These are phyloP conservation scores for Fusarium albidum DNA, from an alignment of 2,329 filamentous ascomycete species.

Conservation along the genomic window DNA sequence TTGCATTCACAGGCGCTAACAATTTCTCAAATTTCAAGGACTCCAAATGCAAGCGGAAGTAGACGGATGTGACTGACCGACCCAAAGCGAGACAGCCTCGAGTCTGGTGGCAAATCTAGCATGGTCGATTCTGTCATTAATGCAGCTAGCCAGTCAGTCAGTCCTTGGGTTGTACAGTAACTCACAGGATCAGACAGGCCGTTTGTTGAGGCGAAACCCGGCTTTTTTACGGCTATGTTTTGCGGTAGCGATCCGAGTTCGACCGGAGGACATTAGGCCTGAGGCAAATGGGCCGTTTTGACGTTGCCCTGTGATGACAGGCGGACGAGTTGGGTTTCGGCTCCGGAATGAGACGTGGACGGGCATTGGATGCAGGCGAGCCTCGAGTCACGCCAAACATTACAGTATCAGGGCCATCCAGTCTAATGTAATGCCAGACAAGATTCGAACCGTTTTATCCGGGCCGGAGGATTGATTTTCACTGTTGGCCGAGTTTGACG, in stretches of 20 bases:
- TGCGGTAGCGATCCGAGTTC: not conserved
- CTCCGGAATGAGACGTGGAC: constrained; percentile 7
- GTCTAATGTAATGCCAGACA: not conserved
- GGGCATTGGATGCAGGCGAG: constrained; percentile 7
- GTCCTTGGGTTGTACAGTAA: too few relatives aligned
- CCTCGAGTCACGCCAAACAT: constrained; percentile 2
- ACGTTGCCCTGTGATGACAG: constrained; percentile 18
- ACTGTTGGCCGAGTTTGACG: not conserved
- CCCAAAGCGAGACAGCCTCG: not conserved
- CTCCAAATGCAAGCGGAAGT: constrained; percentile 61
- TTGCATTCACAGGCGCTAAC: constrained; percentile 19
- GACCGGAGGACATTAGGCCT: constrained; percentile 11
- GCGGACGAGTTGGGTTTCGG: constrained; percentile 5
- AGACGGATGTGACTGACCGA: constrained; percentile 55
- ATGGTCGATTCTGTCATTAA: too few relatives aligned
- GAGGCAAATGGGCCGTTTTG: constrained; percentile 16
- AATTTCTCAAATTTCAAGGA: constrained; percentile 44
- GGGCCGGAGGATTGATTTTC: constrained; percentile 3
- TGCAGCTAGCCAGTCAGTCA: too few relatives aligned
- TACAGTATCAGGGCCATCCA: not conserved
- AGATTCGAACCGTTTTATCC: not conserved
- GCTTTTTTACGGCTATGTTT: not conserved
- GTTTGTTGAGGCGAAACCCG: not conserved
- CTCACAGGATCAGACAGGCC: too few relatives aligned
- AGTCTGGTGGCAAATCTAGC: too few relatives aligned